Percentiles rank a stretch among this genome's conserved stretches.
These are phyloP conservation scores for Penicillium chermesinum DNA, from an alignment of 495 filamentous ascomycete genomes.

Conservation along the genomic window DNA sequence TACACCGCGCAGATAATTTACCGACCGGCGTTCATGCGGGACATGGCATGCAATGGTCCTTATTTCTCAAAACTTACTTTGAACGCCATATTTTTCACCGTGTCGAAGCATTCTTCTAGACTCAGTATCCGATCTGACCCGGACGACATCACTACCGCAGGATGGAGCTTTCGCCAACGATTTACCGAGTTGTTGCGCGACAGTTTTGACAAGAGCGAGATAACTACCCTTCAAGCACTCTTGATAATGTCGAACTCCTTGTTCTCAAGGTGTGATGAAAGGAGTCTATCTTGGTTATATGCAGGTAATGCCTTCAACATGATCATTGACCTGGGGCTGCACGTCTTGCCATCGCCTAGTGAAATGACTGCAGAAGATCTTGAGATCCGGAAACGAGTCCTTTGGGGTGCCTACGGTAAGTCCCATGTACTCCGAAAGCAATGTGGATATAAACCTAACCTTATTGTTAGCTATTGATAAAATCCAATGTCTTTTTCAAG, in stretches of 20 bases:
- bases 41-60: conserved; percentile 35
- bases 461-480: conserved; percentile 23
- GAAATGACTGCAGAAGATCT: conserved; percentile 34
- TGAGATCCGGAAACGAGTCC: conserved; percentile 36
- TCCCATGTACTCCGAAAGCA: neutral
- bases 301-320: conserved; percentile 40
- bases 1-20: conserved; percentile 31
- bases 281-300: conserved; percentile 43
- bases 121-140: conserved; percentile 30
- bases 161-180: conserved; percentile 32
- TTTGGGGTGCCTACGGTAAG: conserved; percentile 41
- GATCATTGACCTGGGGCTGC: conserved; percentile 45
- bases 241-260: conserved; percentile 37
- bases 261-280: conserved; percentile 35
- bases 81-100: conserved; percentile 42
- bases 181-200: conserved; percentile 34
- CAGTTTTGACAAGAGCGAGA: conserved; percentile 37
- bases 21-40: conserved; percentile 29
- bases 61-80: conserved; percentile 44
- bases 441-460: too few species aligned
- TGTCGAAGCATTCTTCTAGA: conserved; percentile 32
- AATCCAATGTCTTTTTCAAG: conserved; percentile 33
- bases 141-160: conserved; percentile 30
- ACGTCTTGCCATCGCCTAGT: conserved; percentile 23
- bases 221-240: conserved; percentile 44